Base-by-base conservation (phyloP, 2,329 filamentous ascomycete species). In the Paecilomyces dactylethromorphus region DNA sequence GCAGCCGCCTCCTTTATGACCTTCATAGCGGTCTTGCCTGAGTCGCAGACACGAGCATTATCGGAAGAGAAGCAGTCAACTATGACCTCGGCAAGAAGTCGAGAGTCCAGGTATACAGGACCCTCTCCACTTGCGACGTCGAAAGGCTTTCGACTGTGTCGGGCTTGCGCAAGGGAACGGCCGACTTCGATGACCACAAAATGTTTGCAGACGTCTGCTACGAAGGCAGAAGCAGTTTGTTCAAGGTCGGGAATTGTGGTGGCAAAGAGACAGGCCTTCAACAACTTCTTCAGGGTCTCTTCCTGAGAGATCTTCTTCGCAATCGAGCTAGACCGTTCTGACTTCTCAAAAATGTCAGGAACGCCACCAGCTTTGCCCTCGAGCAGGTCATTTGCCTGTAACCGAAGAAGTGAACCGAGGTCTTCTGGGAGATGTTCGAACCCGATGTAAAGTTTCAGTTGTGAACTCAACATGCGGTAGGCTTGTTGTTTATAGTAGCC, bases 401-500 rank as follows among this genome's bases (percentile, higher is more conserved):
- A 82, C 35, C 94, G 88, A 53, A 99, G 84, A 8, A 95, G 81
- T 52, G 90, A 85, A 3, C 91, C 87, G 63, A 97, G 84, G 63
- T 99, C 93, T 7, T 99, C 94, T 0, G 93, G 93, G 12, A 97
- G 79, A 66, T 84, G 88, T 68, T 99, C 94, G 61, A 86, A 86
- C 3, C 94, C 94, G 59, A 99, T 89, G 57, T 93, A 86, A 32
- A 99, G 80, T 77, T 97, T 99, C 56, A 96, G 80, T 67, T 97
- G 92, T 0, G 92, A 84, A 64, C 89, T 91, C 68, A 99, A 87
- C 67, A 97, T 82, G 61, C 92, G 87, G 65, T 97, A 86, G 0
- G 95, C 91, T 74, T 99, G 92, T 69, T 90, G 89, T 77, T 97
- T 97, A 79, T 99, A 96, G 72, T 90, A 94, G 0, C 80, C 79